These are phyloP conservation scores for Trichosporon coremiiforme DNA, from an alignment of 1,284 basidiomycete species.

Conservation along the genomic window DNA sequence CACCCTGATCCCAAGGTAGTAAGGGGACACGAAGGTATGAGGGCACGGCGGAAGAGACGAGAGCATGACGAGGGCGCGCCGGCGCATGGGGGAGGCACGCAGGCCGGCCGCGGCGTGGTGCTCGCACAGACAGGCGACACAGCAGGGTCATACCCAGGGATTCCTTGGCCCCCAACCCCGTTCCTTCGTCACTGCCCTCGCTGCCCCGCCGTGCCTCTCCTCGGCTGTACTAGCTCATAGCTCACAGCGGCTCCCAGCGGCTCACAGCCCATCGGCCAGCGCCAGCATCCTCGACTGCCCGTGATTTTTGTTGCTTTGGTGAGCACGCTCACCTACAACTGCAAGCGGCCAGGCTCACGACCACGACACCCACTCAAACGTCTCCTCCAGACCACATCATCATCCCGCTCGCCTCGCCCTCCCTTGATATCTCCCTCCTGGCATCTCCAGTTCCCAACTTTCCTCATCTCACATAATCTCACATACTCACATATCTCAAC, in stretches of 20 bases:
- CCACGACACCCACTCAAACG: slow-evolving; percentile 1
- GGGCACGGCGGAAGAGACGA: slow-evolving; percentile 5
- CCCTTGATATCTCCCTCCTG: not conserved
- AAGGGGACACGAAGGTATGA: not conserved
- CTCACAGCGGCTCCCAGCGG: too few relatives aligned
- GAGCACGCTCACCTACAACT: not conserved
- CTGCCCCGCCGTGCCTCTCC: slow-evolving; percentile 1
- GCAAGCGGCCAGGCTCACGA: not conserved
- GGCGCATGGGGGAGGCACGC: slow-evolving; percentile 3
- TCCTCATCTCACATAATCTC: slow-evolving; percentile 3
- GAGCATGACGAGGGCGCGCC: slow-evolving; percentile 1
- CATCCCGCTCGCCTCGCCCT: not conserved
- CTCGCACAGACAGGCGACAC: slow-evolving; percentile 4
- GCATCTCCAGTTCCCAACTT: not conserved
- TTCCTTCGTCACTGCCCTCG: not conserved
- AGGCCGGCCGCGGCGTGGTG: not conserved
- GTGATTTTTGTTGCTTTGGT: slow-evolving; percentile 6
- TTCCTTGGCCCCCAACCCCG: not conserved
- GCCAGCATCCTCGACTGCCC: not conserved
- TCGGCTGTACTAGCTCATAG: not conserved
- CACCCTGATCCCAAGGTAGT: not conserved
- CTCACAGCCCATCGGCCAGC: not conserved
- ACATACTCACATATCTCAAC: too few relatives aligned
- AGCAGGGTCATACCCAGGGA: too few relatives aligned
- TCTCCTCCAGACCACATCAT: slow-evolving; percentile 7